Evolutionary conservation across 2,329 filamentous ascomycete genomes (phyloP), one percentile per base, ranked within the genome.

Genomic region (Arthrobotrys megalospora): DNA sequence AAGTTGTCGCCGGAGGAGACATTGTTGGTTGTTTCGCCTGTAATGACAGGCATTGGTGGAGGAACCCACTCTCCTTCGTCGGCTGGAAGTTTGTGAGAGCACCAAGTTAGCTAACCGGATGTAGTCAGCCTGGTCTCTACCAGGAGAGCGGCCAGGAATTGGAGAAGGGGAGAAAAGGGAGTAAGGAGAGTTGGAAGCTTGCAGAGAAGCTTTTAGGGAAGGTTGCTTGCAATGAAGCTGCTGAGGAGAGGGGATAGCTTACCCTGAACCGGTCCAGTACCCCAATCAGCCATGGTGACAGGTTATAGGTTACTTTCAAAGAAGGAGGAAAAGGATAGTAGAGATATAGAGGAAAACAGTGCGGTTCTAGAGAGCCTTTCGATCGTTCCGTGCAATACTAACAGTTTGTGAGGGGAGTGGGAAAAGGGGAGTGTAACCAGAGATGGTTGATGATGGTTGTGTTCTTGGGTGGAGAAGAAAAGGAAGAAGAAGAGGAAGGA

Each of bases 61-160:
- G 72, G 36, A 21, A 45, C 50, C 62, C 62, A 66, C 38, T 68
- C 55, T 34, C 55, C 58, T 58, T 69, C 65, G 19, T 76, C 72
- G 7, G 19, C 63, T 76, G 32, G 19, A n/a, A 21, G 19, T 2
- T 38, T 4, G 21, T 2, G 52, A 2, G 21, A 12, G 14, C 14
- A 1, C 16, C 14, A 4, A 1, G 32, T 58, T 41, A 58, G n/a
- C 8, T 12, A 6, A 10, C 32, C 10, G 4, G 34, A 19, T 21
- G 6, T 1, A 19, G 14, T 2, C 24, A 2, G 8, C 12, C n/a
- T 14, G 3, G 14, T 1, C 2, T 28, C 14, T 19, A 19, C 11
- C 6, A 19, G 19, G 32, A 21, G 52, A 21, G 6, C 8, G 6
- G 36, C 2, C 8, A 16, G 24, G 28, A 10, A 21, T 3, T 4